Evolutionary conservation across 345 rosid species (phyloP).

Genomic region (Salix exigua): DNA sequence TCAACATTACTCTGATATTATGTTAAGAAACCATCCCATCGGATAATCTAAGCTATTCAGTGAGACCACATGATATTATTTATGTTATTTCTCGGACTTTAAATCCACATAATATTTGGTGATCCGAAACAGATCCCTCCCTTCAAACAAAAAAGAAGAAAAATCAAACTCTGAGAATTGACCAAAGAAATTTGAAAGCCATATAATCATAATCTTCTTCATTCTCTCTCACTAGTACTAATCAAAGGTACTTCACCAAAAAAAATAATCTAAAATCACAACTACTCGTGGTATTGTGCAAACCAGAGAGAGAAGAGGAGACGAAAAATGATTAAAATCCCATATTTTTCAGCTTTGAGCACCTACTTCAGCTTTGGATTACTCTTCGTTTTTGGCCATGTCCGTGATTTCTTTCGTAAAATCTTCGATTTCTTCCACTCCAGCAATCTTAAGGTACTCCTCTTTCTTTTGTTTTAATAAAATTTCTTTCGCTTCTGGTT

Average conservation of each 20-base stretch:
- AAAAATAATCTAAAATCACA: slow-evolving; percentile 1
- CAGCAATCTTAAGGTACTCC: slow-evolving; percentile 51
- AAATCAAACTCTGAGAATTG: too few species aligned
- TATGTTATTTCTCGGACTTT: neutral
- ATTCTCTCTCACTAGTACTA: neutral
- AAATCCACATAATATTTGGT: neutral
- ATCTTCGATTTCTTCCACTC: slow-evolving; percentile 54
- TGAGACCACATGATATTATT: too few species aligned
- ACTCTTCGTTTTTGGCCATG: slow-evolving; percentile 71
- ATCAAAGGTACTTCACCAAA: neutral
- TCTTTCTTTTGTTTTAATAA: neutral
- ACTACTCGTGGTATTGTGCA: neutral
- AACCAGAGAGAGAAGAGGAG: neutral
- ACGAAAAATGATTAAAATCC: slow-evolving; percentile 58
- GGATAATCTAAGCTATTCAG: too few species aligned
- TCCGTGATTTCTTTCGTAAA: slow-evolving; percentile 71
- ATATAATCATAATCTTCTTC: neutral
- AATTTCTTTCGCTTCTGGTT: neutral
- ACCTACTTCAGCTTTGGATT: slow-evolving; percentile 81
- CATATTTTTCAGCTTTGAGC: slow-evolving; percentile 64
- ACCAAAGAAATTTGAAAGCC: neutral
- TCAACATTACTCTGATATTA: too few species aligned
- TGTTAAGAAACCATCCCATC: too few species aligned
- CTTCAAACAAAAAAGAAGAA: too few species aligned
- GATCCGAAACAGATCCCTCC: too few species aligned